These are phyloP conservation scores for Echinochloa phyllopogon DNA, from an alignment of 176 grass and related monocot species.

Conservation along the genomic window DNA sequence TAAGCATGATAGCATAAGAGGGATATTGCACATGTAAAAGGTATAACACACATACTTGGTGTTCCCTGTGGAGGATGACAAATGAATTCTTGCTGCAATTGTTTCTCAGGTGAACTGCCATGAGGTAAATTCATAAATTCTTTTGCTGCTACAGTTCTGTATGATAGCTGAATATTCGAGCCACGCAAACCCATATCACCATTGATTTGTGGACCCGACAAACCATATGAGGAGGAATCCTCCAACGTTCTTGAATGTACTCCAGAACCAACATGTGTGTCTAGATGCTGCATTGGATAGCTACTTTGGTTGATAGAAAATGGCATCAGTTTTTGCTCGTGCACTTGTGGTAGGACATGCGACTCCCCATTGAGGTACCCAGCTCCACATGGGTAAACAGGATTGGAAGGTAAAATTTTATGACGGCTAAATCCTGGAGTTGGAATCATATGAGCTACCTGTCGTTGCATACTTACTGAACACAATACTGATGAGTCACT, in stretches of 20 bases:
- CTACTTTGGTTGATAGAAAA: conserved; percentile 52
- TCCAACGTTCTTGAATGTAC: conserved; percentile 55
- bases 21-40: conserved; percentile 17
- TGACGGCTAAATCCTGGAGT: conserved; percentile 68
- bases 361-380: conserved; percentile 56
- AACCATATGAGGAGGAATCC: conserved; percentile 52
- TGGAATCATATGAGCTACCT: conserved; percentile 63
- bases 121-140: conserved; percentile 47
- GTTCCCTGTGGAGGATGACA: conserved; percentile 55
- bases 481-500: conserved; percentile 26
- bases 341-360: conserved; percentile 38
- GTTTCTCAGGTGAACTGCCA: conserved; percentile 48
- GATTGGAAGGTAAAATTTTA: conserved; percentile 48
- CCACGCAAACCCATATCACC: conserved; percentile 51
- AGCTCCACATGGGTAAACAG: conserved; percentile 56
- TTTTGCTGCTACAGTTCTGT: conserved; percentile 46
- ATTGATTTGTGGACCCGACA: conserved; percentile 53
- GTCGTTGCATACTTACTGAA: conserved; percentile 48
- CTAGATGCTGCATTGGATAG: conserved; percentile 43
- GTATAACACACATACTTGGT: conserved; percentile 58
- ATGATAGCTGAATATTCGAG: conserved; percentile 52
- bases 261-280: conserved; percentile 45
- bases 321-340: conserved; percentile 48
- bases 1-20: conserved; percentile 15
- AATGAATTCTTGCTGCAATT: conserved; percentile 52